Conservation (phyloP, 2,329 filamentous ascomycete species). For the Phyllosticta ampelicida region DNA sequence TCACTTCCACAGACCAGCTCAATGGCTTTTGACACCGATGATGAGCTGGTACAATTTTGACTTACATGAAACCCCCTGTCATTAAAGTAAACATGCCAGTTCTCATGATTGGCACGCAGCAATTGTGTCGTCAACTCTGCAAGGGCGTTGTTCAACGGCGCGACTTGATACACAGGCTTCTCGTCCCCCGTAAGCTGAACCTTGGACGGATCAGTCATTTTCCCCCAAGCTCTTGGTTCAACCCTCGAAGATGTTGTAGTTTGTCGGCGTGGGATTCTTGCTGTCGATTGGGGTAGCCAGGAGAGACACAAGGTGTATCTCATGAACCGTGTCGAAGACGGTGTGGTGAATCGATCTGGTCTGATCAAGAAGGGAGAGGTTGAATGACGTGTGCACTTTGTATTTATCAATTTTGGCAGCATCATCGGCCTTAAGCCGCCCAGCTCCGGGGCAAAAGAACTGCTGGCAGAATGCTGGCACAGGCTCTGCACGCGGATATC, state of each 20-base stretch:
- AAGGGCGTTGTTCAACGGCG: constrained; percentile 43
- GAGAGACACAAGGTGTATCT: neutral
- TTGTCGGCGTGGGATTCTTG: neutral
- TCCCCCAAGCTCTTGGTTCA: constrained; percentile 2
- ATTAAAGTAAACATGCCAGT: constrained; percentile 76
- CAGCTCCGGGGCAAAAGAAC: neutral
- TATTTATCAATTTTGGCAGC: neutral
- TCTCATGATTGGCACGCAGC: constrained; percentile 64
- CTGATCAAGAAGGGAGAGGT: too few relatives aligned
- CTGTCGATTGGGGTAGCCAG: neutral
- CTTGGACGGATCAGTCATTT: constrained; percentile 24
- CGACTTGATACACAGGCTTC: constrained; percentile 36
- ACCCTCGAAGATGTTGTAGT: neutral
- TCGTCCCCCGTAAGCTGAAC: constrained; percentile 17
- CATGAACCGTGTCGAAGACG: neutral
- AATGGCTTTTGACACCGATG: neutral
- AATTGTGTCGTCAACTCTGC: constrained; percentile 55
- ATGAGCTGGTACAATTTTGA: neutral
- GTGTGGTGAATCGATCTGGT: neutral
- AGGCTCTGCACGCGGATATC: neutral
- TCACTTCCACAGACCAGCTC: neutral
- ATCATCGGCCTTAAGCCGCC: neutral
- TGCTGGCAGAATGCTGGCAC: neutral
- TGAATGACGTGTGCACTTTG: neutral
- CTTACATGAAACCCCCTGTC: constrained; percentile 56